These are phyloP conservation scores for Fraxinus cuspidata DNA, from an alignment of 257 asterid species.

Conservation along the genomic window DNA sequence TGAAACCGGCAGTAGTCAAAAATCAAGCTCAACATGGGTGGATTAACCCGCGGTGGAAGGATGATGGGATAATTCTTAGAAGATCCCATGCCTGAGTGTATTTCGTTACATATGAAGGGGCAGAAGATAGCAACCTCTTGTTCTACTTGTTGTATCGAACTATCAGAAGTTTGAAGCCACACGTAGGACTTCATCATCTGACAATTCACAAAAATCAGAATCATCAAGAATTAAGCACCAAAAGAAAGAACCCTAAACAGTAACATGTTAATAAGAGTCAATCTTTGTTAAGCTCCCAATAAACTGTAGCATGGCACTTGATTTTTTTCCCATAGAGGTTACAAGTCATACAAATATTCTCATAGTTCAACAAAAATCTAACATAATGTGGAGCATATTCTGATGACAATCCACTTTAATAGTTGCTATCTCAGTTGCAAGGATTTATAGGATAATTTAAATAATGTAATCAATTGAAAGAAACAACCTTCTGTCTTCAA, in stretches of 20 bases:
- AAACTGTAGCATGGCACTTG: not conserved
- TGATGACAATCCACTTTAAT: not conserved
- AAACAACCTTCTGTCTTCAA: not conserved
- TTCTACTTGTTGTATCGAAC: constrained; percentile 82
- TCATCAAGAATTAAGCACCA: constrained; percentile 11
- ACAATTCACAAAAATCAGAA: constrained; percentile 20
- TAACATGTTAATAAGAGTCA: not conserved
- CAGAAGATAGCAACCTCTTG: constrained; percentile 87
- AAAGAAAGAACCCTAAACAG: not conserved
- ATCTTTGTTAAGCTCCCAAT: too few relatives aligned
- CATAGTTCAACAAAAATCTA: not conserved
- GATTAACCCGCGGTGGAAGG: constrained; percentile 87
- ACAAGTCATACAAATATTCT: not conserved
- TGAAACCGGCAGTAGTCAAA: constrained; percentile 92
- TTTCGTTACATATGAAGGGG: constrained; percentile 83
- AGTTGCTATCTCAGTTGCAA: not conserved
- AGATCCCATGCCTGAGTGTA: constrained; percentile 80
- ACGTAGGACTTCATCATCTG: constrained; percentile 82
- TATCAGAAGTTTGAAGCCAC: constrained; percentile 90
- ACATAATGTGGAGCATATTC: not conserved
- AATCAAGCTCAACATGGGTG: constrained; percentile 79
- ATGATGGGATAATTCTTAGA: constrained; percentile 79
- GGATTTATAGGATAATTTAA: not conserved
- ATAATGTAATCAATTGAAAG: not conserved
- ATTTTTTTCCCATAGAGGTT: not conserved